Evolutionary conservation across 495 filamentous ascomycete species (phyloP), one percentile per base, ranked within the genome.

Genomic region (Hypoxylon subgilvum): DNA sequence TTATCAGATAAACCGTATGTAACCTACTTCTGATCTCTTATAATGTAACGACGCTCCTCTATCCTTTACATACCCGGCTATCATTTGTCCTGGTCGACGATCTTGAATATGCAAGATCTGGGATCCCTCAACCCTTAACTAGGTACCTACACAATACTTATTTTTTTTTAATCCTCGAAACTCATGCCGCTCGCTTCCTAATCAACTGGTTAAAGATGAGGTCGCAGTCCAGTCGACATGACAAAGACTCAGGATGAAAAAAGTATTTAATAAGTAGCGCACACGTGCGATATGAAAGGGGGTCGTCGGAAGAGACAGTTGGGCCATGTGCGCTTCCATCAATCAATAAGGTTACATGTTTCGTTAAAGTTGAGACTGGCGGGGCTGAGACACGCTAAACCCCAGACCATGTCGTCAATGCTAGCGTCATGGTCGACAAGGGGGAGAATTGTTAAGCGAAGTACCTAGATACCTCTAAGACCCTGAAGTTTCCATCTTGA

Each of bases 371-470:
- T 50, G 44, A 54, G 52, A 57, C 59, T 51, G 40, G 21, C 40
- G 13, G 31, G 27, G 17, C 48, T 27, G 40, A 46, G 21, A 35
- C 28, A 27, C 8, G 23, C 52, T 46, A 58, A 49, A 53, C 53
- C 61, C 61, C 53, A 51, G 53, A 64, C 61, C 61, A 51, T 58
- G 61, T 54, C 54, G 61, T 64, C 61, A 64, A 64, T 64, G 61
- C 61, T 12, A 44, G 56, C 60, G 53, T 63, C 53, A 63, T 63
- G 25, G 4, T 10, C 2, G 12, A 42, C 59, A 63, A 38, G 59
- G 59, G 57, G 18, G 3, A 4, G 34, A 4, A 12, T 34, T 4
- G 31, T 34, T 10, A 34, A 5, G 31, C 32, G 47, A 5, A 14
- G 52, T 49, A 53, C 10, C 35, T 6, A 17, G 39, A 42, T 57